Base-by-base conservation (phyloP, 306 rosid species). In the Potentilla sterilis region DNA sequence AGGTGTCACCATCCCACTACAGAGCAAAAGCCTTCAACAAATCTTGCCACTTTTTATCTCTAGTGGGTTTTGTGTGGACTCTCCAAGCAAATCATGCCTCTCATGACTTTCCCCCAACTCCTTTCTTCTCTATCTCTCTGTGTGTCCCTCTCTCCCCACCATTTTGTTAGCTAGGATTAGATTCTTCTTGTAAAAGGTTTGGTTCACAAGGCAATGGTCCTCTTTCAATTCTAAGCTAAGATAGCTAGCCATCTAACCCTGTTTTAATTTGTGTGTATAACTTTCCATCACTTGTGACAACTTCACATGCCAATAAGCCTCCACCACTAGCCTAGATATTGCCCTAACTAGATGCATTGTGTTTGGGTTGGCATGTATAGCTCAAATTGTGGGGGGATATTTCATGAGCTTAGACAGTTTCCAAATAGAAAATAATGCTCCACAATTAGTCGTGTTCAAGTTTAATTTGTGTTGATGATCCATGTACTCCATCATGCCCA, bases 61-160 rank as follows among this genome's bases (percentile, higher is more conserved):
- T 84, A 76, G 85, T 88, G 85, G 81, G 61, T 67, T 67, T 81
- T 67, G 65, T 75, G 83, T 85, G 87, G 85, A 78, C 80, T 81
- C 78, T 62, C 77, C 82, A 41, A 57, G 43, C 48, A 83, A 85
- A 86, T 88, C 81, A 85, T 83, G 85, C 55, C 72, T 37, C 77
- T 48, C 81, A 69, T 70, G 91, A 87, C 83, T 63, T 75, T 21
- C 67, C 59, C 42, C 64, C 79, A 42, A 52, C 78, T 11, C 22
- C 16, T 18, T 54, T 22, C 61, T 19, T 22, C 57, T 51, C 57
- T 55, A 3, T 34, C 48, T 52, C 59, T 67, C 34, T 66, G 59
- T 41, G 43, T 64, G 72, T 35, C 72, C 66, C 79, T 42, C 62
- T 71, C 72, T 22, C 73, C 6, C 69, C 66, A 67, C 79, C 84